Conservation (phyloP, 495 filamentous ascomycete species). For the Aspergillus conjunctus region DNA sequence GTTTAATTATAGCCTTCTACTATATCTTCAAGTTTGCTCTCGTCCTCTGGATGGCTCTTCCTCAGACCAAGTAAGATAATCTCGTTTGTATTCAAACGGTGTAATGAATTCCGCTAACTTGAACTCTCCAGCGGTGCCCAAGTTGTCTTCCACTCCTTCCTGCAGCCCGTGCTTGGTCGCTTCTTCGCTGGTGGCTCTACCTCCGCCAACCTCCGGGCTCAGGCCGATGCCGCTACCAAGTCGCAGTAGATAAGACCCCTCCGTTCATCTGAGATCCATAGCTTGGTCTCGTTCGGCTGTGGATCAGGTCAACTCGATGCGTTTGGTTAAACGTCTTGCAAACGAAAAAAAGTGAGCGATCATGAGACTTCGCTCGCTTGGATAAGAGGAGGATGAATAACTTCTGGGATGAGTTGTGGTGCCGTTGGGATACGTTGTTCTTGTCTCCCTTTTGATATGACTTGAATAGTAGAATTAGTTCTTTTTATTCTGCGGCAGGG, state of each 20-base stretch:
- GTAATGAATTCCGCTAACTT: slow-evolving; percentile 22
- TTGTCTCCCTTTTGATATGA: slow-evolving; percentile 23
- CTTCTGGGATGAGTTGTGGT: slow-evolving; percentile 9
- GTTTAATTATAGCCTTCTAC: slow-evolving; percentile 74
- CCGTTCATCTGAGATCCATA: slow-evolving; percentile 13
- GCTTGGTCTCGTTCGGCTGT: slow-evolving; percentile 10
- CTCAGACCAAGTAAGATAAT: slow-evolving; percentile 77
- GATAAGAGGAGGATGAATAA: slow-evolving; percentile 12
- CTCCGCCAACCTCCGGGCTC: slow-evolving; percentile 85
- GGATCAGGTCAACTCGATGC: slow-evolving; percentile 18
- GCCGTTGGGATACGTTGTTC: slow-evolving; percentile 16
- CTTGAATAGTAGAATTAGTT: slow-evolving; percentile 24
- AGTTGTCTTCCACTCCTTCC: slow-evolving; percentile 92
- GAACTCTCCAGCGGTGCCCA: slow-evolving; percentile 75
- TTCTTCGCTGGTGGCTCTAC: slow-evolving; percentile 82
- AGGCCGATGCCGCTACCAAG: slow-evolving; percentile 76
- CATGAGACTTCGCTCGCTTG: slow-evolving; percentile 14
- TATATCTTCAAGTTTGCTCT: slow-evolving; percentile 99
- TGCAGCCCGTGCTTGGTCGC: slow-evolving; percentile 86
- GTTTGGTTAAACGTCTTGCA: slow-evolving; percentile 14
- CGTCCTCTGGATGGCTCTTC: slow-evolving; percentile 95
- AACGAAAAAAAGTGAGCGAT: slow-evolving; percentile 16
- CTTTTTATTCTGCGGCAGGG: slow-evolving; percentile 11
- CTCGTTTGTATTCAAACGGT: neutral
- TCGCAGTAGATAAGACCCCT: slow-evolving; percentile 37